These are phyloP conservation scores for Dipodascus albidus DNA, from an alignment of 805 yeast genomes.

Conservation along the genomic window DNA sequence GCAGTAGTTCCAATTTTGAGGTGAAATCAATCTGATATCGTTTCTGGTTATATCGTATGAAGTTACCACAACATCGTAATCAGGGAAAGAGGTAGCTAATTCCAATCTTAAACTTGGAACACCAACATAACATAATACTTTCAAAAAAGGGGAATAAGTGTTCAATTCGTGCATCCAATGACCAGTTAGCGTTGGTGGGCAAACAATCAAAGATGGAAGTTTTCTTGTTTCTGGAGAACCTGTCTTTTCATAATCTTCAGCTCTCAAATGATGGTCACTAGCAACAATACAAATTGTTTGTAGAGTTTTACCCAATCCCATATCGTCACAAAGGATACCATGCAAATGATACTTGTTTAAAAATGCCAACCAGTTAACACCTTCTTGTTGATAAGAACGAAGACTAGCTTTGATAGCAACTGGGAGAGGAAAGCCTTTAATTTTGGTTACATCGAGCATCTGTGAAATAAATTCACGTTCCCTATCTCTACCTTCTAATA, in stretches of 20 bases:
- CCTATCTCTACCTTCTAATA: slow-evolving; percentile 79
- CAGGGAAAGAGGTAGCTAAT: slow-evolving; percentile 39
- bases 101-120: slow-evolving; percentile 61
- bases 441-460: slow-evolving; percentile 94
- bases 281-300: slow-evolving; percentile 96
- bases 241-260: slow-evolving; percentile 53
- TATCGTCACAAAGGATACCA: slow-evolving; percentile 97
- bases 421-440: slow-evolving; percentile 78
- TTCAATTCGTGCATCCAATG: slow-evolving; percentile 97
- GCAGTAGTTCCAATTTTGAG: slow-evolving; percentile 77
- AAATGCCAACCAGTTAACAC: slow-evolving; percentile 96
- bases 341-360: slow-evolving; percentile 89
- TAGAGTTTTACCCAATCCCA: slow-evolving; percentile 96
- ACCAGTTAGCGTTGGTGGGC: slow-evolving; percentile 97
- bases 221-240: slow-evolving; percentile 54
- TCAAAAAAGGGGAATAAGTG: slow-evolving; percentile 81
- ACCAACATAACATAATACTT: slow-evolving; percentile 85
- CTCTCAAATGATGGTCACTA: slow-evolving; percentile 84
- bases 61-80: slow-evolving; percentile 80
- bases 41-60: slow-evolving; percentile 95
- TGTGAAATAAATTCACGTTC: slow-evolving; percentile 93
- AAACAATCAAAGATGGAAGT: slow-evolving; percentile 75
- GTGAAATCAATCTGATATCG: slow-evolving; percentile 55
- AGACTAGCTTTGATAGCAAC: slow-evolving; percentile 86
- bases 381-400: slow-evolving; percentile 94